Conservation (phyloP, 2,329 filamentous ascomycete species). For the Hypomyces rosellus region DNA sequence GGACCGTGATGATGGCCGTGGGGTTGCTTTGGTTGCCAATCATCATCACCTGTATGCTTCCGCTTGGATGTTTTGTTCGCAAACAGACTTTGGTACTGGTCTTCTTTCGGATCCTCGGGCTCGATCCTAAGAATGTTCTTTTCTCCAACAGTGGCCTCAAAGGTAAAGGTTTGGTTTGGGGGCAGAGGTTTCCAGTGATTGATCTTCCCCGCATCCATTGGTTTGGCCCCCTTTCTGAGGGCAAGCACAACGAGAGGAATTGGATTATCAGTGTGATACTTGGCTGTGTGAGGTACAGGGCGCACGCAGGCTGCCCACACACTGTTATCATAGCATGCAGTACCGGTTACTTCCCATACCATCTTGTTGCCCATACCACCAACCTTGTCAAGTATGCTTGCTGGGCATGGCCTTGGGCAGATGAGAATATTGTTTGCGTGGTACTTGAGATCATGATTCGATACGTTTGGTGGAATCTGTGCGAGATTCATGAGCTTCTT, state of each 20-base stretch:
- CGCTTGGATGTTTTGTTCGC: conserved; percentile 56
- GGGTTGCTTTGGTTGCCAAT: conserved; percentile 27
- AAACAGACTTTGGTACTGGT: conserved; percentile 57
- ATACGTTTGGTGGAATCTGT: conserved; percentile 52
- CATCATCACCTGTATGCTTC: conserved; percentile 47
- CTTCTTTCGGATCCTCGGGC: conserved; percentile 56
- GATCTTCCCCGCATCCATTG: conserved; percentile 75
- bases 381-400: conserved; percentile 69
- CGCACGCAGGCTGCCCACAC: conserved; percentile 82
- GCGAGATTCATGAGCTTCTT: conserved; percentile 67
- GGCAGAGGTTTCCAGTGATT: conserved; percentile 75
- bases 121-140: conserved; percentile 80
- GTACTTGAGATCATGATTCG: conserved; percentile 67
- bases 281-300: conserved; percentile 61
- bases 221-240: conserved; percentile 65
- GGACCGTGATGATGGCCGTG: conserved; percentile 28
- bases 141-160: conserved; percentile 81
- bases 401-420: conserved; percentile 66
- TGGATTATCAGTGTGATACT: conserved; percentile 72
- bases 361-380: conserved; percentile 82
- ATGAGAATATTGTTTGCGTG: conserved; percentile 92
- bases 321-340: conserved; percentile 67
- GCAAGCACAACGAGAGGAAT: conserved; percentile 78
- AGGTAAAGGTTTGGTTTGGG: conserved; percentile 62
- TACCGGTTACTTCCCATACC: conserved; percentile 75